Base-by-base conservation (phyloP, 1,284 basidiomycete species). In the Rhodofomes roseus region DNA sequence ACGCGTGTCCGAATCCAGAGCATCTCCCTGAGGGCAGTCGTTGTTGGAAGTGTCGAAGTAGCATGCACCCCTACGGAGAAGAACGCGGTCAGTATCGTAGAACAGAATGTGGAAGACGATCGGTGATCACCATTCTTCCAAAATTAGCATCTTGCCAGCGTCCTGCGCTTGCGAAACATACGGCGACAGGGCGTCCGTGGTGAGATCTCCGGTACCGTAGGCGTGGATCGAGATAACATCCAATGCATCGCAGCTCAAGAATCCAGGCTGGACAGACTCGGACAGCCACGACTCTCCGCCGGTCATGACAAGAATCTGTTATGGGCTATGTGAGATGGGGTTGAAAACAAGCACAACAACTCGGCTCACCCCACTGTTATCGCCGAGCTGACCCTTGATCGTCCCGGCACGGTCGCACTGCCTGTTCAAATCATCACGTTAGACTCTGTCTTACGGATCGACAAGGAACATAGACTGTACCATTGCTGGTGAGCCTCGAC, bases 191-290 rank as follows among this genome's bases (percentile, higher is more conserved):
- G 60, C 61, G 14, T 65, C 66, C 8, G 74, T 75, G 12, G 58
- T 34, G 25, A 67, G 65, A 51, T 77, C 73, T 4, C 70, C 70
- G 39, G 67, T 66, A 31, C 74, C 75, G 60, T 78, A 79, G 18
- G 76, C 75, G 60, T 78, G 77, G 22, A 78, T 74, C 8, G 74
- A 69, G 62, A 77, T 64, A 51, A 77, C 66, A 61, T 77, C 76
- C 60, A 78, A 65, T 7, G 71, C 64, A 34, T 56, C 59, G 66
- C 76, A 79, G 43, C 58, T 62, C 31, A 74, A 68, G 56, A 71
- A 76, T 63, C 68, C 73, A 39, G 68, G 62, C 54, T 73, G 72
- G 27, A 78, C 71, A 5, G 75, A 77, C 57, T 73, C 70, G 22
- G 63, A 56, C 50, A 73, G 63, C 60, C 70, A 77, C 23, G 74